Conservation (phyloP, 169 alveolate species). For the Cyclospora cayetanensis region DNA sequence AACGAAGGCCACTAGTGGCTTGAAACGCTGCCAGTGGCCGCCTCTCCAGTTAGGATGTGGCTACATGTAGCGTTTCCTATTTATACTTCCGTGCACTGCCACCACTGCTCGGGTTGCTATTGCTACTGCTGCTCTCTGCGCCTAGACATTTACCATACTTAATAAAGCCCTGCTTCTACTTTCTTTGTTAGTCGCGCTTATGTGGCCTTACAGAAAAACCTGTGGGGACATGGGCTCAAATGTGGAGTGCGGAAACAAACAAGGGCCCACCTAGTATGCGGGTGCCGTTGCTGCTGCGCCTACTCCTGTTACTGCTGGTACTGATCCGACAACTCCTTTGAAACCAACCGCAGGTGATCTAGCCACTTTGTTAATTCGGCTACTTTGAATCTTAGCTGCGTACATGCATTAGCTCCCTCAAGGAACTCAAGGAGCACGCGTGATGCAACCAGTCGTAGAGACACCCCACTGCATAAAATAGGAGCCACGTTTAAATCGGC, state of each 20-base stretch:
- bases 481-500: neutral
- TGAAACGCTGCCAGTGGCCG: no score
- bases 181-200: neutral
- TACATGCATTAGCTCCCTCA: neutral
- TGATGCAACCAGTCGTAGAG: slow-evolving; percentile 2
- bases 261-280: no score
- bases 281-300: neutral
- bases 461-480: neutral
- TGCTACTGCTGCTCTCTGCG: no score
- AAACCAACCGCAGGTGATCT: slow-evolving; percentile 35
- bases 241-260: no score
- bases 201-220: neutral
- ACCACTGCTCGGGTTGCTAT: no score
- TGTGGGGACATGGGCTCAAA: no score
- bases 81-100: no score
- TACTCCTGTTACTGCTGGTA: neutral
- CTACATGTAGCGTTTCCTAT: no score
- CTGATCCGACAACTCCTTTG: neutral
- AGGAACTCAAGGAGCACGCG: slow-evolving; percentile 30
- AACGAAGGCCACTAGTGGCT: no score
- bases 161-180: neutral
- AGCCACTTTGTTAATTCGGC: neutral
- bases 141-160: no score
- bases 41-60: no score
- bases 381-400: slow-evolving; percentile 19